Evolutionary conservation across 2,329 filamentous ascomycete genomes (phyloP).

Genomic region (Colletotrichum chlorophyti): DNA sequence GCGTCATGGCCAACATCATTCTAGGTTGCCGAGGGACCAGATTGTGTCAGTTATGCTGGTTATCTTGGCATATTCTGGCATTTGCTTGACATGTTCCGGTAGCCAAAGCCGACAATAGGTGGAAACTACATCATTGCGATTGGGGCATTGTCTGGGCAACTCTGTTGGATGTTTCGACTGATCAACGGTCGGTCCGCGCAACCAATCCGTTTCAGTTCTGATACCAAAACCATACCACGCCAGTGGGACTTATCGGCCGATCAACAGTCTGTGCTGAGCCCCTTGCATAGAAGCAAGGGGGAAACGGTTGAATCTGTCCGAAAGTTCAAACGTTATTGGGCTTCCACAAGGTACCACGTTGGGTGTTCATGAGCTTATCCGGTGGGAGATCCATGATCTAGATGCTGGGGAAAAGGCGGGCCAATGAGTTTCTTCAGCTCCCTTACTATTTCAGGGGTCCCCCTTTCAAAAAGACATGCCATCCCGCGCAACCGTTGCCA

Average conservation of each 20-base stretch:
- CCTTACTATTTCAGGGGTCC: neutral
- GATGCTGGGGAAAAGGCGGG: neutral
- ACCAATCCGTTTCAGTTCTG: constrained; percentile 23
- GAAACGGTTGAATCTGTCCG: neutral
- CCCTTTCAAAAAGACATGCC: constrained; percentile 8
- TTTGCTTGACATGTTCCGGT: too few relatives aligned
- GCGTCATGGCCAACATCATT: too few relatives aligned
- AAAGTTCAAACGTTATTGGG: constrained; percentile 2
- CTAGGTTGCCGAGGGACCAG: too few relatives aligned
- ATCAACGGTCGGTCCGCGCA: constrained; percentile 8
- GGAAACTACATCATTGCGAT: too few relatives aligned
- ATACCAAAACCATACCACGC: neutral
- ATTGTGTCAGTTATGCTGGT: too few relatives aligned
- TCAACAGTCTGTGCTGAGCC: neutral
- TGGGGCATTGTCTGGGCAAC: constrained; percentile 5
- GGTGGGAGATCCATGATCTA: neutral
- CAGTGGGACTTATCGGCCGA: neutral
- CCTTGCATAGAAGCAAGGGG: neutral
- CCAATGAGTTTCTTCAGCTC: neutral
- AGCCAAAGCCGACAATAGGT: too few relatives aligned
- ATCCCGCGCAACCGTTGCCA: constrained; percentile 3
- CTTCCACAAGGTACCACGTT: neutral
- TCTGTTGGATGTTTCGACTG: constrained; percentile 21
- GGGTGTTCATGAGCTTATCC: constrained; percentile 15
- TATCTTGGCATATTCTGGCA: too few relatives aligned